A percentile compares a stretch with the other conserved stretches of the same genome.
Evolutionary conservation across 176 grass and related monocot genomes (phyloP).

Genomic region (Eleusine coracana): DNA sequence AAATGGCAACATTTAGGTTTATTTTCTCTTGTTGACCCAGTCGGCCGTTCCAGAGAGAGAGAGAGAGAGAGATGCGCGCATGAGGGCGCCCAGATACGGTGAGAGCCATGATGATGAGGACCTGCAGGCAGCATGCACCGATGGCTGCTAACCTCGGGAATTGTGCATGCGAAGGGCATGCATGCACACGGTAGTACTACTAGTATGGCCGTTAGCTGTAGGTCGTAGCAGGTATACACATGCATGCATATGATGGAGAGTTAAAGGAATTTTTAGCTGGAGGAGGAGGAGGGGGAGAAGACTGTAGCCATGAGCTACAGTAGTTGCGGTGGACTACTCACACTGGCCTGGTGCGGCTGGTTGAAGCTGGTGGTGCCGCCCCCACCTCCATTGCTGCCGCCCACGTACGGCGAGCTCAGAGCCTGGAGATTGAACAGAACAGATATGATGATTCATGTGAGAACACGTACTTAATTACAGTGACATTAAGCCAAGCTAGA

Average conservation of each 20-base stretch:
- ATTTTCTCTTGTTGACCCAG: constrained; percentile 41
- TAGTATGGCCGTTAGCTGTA: too few species aligned
- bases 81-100: constrained; percentile 46
- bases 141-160: constrained; percentile 46
- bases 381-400: constrained; percentile 42
- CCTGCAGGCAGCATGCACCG: constrained; percentile 32
- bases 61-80: constrained; percentile 1
- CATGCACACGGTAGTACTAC: background rate
- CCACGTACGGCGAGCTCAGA: constrained; percentile 89
- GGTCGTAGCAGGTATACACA: too few species aligned
- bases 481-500: background rate
- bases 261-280: background rate
- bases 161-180: constrained; percentile 31
- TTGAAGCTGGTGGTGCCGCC: constrained; percentile 29
- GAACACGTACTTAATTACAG: background rate
- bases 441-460: background rate
- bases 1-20: background rate
- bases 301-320: constrained; percentile 18
- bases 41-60: background rate
- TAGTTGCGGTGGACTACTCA: constrained; percentile 23
- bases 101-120: constrained; percentile 43
- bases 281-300: background rate
- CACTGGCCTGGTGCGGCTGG: constrained; percentile 25
- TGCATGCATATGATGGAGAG: too few species aligned
- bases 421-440: constrained; percentile 51